Base-by-base conservation (phyloP, 1,139 yeast species). In the Protomyces pachydermus region DNA sequence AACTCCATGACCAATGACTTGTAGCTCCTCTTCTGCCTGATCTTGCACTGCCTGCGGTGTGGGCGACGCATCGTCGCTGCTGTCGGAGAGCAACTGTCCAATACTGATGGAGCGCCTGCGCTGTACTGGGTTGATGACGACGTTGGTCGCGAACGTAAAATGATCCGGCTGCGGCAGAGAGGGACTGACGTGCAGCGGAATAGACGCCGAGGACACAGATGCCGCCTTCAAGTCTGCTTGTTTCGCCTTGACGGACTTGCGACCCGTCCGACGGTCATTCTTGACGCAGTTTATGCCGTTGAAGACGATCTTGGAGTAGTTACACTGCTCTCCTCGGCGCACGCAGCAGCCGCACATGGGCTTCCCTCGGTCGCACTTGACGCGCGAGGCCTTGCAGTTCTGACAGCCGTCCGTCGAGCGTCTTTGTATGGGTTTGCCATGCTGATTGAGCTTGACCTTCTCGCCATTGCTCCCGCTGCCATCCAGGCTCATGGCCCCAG, bases 241-340 rank as follows among this genome's bases (percentile, higher is more conserved):
- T 20, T 42, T 42, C 25, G 48, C 23, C 25, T 42, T 42, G 48
- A 16, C 14, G 14, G 48, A 8, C 16, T 58, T 58, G 48, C 62
- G 54, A n/a, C 62, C 62, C 5, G 62, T 58, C 1, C 62, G 62
- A 25, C 46, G 42, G 45, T 58, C 62, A 52, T 58, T 38, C 32
- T 55, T 58, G 23, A 55, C 28, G 35, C 54, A 39, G 35, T 58
- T 58, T 42, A 58, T 45, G 35, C 52, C 54, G 25, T 58, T 58
- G 62, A 58, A 58, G 12, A 39, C 50, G 16, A 58, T 58, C 45
- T 39, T 58, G 32, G 56, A 51, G 52, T 52, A 58, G 35, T 58
- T 58, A 34, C 62, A 58, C 32, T 28, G 20, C 42, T 58, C 56
- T 8, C 39, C 32, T 12, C 54, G 32, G n/a, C 53, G 38, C 16